Base-by-base conservation (phyloP, 352 stramenopile species). In the Aphanomyces cochlioides region DNA sequence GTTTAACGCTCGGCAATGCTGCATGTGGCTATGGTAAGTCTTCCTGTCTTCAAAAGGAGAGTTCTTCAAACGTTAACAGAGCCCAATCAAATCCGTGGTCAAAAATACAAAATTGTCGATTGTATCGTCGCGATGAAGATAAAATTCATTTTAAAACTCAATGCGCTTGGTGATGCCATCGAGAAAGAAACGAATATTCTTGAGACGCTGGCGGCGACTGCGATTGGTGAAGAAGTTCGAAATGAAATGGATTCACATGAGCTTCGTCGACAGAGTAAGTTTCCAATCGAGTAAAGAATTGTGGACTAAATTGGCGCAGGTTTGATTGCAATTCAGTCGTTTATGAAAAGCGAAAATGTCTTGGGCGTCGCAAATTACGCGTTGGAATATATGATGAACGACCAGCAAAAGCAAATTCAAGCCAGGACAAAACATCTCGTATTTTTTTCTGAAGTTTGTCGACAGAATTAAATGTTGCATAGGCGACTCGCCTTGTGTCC, bases 181-280 rank as follows among this genome's bases (percentile, higher is more conserved):
- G 69, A 71, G 7, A 74, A 77, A 15, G 67, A 79, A 38, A 60
- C 66, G 36, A 58, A 72, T 5, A 19, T 66, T 15, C 75, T 85
- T 38, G 75, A 75, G n/a, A 70, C 69, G 10, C 61, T 90, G 36
- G 72, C 80, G 13, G 75, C 76, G 5, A 81, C 76, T n/a, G 73
- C 83, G 47, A 83, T 90, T 21, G 78, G 80, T 54, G 80, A 92
- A 71, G 79, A 85, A 67, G 87, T 85, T 68, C 84, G 81, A 45
- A 92, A 92, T 67, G 82, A 84, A 7, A 61, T 92, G 63, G 84
- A 90, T 50, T 77, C 77, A 7, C 77, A 73, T 38, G 76, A 80
- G 85, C 36, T 71, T 80, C 13, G 74, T 85, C 4, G 28, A 63
- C n/a, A 85, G 77, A 28, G 57, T 66, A 48, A 7, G 21, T 38